Evolutionary conservation across 2,329 filamentous ascomycete genomes (phyloP).

Genomic region (Sodiomyces alkalinus): DNA sequence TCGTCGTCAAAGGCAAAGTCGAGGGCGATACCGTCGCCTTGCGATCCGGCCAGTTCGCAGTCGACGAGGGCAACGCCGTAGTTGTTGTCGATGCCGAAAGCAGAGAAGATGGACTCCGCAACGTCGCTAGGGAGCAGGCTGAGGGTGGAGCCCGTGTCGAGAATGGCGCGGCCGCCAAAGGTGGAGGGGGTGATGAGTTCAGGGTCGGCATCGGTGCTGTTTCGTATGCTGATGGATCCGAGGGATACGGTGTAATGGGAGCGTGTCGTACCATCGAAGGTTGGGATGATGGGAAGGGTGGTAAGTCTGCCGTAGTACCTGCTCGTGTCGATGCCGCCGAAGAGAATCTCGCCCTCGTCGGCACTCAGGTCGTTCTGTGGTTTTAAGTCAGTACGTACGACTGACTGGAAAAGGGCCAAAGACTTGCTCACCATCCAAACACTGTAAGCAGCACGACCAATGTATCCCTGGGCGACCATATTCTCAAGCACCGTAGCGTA

Average conservation of each 20-base stretch:
- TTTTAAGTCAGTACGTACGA: conserved; percentile 15
- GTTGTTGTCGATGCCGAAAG: conserved; percentile 35
- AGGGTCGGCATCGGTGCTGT: neutral
- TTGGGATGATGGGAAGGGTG: conserved; percentile 36
- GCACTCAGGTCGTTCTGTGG: conserved; percentile 27
- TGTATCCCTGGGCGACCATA: conserved; percentile 45
- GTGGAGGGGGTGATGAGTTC: neutral
- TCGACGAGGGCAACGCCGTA: conserved; percentile 45
- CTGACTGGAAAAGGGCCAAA: neutral
- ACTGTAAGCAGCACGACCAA: conserved; percentile 51
- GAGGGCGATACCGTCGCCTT: conserved; percentile 23
- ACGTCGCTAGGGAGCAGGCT: conserved; percentile 49
- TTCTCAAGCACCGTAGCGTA: neutral
- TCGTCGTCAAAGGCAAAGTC: too few species aligned
- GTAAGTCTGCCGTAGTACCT: conserved; percentile 48
- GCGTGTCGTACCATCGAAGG: neutral
- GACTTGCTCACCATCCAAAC: conserved; percentile 37
- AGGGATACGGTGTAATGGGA: too few species aligned
- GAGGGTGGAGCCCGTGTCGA: conserved; percentile 56
- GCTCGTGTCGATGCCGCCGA: conserved; percentile 57
- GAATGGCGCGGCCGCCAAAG: conserved; percentile 29
- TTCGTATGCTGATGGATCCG: too few species aligned
- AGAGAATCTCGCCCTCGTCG: conserved; percentile 52
- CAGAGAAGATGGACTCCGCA: conserved; percentile 36
- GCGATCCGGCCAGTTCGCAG: conserved; percentile 32